Percentiles rank a stretch among this genome's conserved stretches.
Conservation (phyloP, 208 protist species). For the Entamoeba invadens region DNA sequence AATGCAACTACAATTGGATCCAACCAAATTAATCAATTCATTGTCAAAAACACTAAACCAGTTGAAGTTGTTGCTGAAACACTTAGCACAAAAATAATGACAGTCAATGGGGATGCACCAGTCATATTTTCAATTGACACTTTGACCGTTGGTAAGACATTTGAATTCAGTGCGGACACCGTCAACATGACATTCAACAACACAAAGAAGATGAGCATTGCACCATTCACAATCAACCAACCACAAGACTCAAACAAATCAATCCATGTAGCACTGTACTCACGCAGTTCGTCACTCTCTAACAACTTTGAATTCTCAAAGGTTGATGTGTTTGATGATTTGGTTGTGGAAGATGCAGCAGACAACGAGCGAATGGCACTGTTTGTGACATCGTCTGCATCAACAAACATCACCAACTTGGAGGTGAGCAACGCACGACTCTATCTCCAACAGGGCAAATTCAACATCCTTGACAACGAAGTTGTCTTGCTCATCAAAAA, state of each 20-base stretch:
- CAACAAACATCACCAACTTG: background rate
- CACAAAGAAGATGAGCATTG: too few relatives aligned
- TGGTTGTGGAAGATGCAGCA: background rate
- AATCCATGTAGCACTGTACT: too few relatives aligned
- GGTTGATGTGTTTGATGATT: background rate
- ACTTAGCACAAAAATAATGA: background rate
- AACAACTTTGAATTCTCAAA: too few relatives aligned
- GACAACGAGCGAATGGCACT: background rate
- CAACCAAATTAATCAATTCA: background rate
- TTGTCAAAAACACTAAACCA: background rate
- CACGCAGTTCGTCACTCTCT: too few relatives aligned
- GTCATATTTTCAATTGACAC: too few relatives aligned
- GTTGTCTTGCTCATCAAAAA: too few relatives aligned
- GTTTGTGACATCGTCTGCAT: background rate
- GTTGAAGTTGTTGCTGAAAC: background rate
- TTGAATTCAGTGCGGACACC: background rate
- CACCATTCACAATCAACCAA: too few relatives aligned
- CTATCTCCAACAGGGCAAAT: background rate
- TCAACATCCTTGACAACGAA: background rate
- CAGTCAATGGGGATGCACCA: background rate
- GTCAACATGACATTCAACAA: too few relatives aligned
- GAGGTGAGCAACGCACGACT: background rate
- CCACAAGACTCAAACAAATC: too few relatives aligned
- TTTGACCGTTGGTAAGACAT: background rate
- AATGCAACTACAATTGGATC: background rate